Evolutionary conservation across 106 monocot genomes (phyloP).

Genomic region (Dendrobium catenatum): DNA sequence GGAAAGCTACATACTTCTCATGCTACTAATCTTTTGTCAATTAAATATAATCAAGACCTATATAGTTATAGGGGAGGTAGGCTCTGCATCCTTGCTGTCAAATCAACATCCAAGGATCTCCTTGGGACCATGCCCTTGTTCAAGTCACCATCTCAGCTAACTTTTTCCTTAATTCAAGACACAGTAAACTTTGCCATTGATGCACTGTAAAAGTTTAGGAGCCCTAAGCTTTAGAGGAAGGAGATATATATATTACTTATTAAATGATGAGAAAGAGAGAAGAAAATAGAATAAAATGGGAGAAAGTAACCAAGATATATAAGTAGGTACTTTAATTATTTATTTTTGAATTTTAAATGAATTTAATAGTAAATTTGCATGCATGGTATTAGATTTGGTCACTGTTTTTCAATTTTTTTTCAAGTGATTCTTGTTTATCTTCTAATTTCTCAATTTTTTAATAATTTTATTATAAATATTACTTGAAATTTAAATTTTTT

Average conservation of each 20-base stretch:
- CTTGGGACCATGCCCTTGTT: slow-evolving; percentile 34
- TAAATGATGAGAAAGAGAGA: too few species aligned
- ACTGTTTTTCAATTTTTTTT: too few species aligned
- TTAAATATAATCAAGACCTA: background rate
- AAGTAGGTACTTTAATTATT: too few species aligned
- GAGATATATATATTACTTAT: background rate
- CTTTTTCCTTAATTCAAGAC: slow-evolving; percentile 8
- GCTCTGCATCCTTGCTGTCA: slow-evolving; percentile 31
- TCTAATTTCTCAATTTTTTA: too few species aligned
- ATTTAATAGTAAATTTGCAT: too few species aligned
- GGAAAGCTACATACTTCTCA: background rate
- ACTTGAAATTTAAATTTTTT: too few species aligned
- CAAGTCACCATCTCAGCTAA: slow-evolving; percentile 21
- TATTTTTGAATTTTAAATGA: too few species aligned
- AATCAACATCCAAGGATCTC: slow-evolving; percentile 39
- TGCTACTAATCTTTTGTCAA: background rate
- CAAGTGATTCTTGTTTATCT: too few species aligned
- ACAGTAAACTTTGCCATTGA: background rate
- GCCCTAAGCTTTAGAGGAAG: background rate
- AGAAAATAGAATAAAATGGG: too few species aligned
- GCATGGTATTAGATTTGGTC: too few species aligned
- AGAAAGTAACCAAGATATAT: too few species aligned
- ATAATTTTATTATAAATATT: too few species aligned
- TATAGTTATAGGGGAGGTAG: background rate
- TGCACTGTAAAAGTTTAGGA: background rate